These are phyloP conservation scores for Chaetomiaceae sp. DNA, from an alignment of 2,329 filamentous ascomycete species.

Conservation along the genomic window DNA sequence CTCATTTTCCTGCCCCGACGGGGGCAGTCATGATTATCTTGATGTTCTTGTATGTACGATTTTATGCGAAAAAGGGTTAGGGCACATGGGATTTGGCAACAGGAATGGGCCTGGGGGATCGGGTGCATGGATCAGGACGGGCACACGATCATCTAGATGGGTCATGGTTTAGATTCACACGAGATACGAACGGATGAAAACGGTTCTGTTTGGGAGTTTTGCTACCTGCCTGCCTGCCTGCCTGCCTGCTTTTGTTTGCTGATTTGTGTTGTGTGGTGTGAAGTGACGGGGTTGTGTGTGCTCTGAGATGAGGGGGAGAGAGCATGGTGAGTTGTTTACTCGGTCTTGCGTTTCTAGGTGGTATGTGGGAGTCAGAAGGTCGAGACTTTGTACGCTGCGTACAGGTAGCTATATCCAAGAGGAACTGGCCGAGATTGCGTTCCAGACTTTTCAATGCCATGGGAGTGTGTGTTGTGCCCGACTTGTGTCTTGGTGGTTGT, in stretches of 20 bases:
- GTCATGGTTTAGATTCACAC: conserved; percentile 10
- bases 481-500: too few species aligned
- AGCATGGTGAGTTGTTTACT: too few species aligned
- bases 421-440: too few species aligned
- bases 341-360: too few species aligned
- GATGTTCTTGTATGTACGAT: conserved; percentile 11
- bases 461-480: too few species aligned
- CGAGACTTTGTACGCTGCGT: too few species aligned
- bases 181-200: conserved; percentile 7
- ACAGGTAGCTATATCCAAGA: too few species aligned
- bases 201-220: not conserved
- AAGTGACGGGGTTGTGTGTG: too few species aligned
- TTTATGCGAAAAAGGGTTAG: not conserved
- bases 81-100: conserved; percentile 5
- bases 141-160: conserved; percentile 12
- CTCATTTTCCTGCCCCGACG: conserved; percentile 1
- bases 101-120: conserved; percentile 4
- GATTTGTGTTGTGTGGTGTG: too few species aligned
- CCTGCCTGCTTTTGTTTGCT: not conserved
- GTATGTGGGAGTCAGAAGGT: too few species aligned
- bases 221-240: not conserved
- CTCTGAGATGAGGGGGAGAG: too few species aligned
- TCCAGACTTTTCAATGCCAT: too few species aligned
- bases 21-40: conserved; percentile 8
- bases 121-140: not conserved